These are phyloP conservation scores for Dactylella cylindrospora DNA, from an alignment of 2,329 filamentous ascomycete genomes.

Conservation along the genomic window DNA sequence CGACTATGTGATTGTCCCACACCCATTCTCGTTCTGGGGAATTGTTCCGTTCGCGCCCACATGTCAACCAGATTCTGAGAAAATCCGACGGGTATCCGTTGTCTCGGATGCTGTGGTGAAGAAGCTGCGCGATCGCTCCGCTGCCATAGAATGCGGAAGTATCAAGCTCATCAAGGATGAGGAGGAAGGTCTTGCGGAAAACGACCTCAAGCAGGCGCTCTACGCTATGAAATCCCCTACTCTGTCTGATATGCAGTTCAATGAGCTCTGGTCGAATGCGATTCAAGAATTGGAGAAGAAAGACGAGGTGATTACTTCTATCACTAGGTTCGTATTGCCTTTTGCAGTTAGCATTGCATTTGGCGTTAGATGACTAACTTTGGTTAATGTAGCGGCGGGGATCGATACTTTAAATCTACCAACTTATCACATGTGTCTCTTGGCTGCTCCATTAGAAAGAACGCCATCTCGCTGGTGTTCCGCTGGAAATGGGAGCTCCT, in stretches of 20 bases:
- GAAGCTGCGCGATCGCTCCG: slow-evolving; percentile 78
- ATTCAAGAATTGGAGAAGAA: slow-evolving; percentile 58
- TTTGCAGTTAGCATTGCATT: slow-evolving; percentile 38
- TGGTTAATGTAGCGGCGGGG: slow-evolving; percentile 45
- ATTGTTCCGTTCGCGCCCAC: slow-evolving; percentile 82
- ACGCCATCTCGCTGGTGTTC: slow-evolving; percentile 59
- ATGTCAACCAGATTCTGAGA: slow-evolving; percentile 92
- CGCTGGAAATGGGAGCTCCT: slow-evolving; percentile 76
- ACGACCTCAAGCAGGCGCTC: slow-evolving; percentile 81
- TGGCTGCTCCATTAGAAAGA: slow-evolving; percentile 72
- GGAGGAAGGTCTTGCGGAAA: slow-evolving; percentile 73
- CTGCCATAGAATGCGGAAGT: slow-evolving; percentile 87
- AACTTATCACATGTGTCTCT: slow-evolving; percentile 74
- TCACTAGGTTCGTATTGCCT: slow-evolving; percentile 57
- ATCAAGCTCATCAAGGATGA: slow-evolving; percentile 57
- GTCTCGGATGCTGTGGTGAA: slow-evolving; percentile 88
- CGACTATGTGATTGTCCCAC: slow-evolving; percentile 81
- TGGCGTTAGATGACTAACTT: slow-evolving; percentile 43
- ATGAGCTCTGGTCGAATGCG: slow-evolving; percentile 55
- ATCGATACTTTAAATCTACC: slow-evolving; percentile 48
- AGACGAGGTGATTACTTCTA: slow-evolving; percentile 62
- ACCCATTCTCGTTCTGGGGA: slow-evolving; percentile 79
- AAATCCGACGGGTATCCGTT: slow-evolving; percentile 78
- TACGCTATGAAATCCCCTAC: slow-evolving; percentile 77
- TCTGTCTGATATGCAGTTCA: slow-evolving; percentile 48